A percentile compares a stretch with the other conserved stretches of the same genome.
phyloP scores from a whole-genome alignment of 2,329 filamentous ascomycete species.

The Fonsecaea multimorphosa region DNA sequence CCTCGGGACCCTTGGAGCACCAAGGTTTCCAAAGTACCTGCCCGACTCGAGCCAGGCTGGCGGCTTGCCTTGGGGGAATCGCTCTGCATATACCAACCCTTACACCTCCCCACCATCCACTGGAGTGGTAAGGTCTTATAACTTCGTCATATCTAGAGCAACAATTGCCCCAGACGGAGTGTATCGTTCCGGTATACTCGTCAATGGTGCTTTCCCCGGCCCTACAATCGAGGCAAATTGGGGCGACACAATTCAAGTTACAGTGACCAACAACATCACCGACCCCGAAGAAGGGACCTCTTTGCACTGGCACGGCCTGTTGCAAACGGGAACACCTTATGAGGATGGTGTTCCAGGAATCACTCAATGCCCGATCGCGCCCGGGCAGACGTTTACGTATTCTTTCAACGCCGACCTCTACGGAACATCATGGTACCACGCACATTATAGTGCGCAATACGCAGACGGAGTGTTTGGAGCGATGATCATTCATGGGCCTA shows the following conservation, averaged over 20 bases:
- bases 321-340: slow-evolving; percentile 47
- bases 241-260: slow-evolving; percentile 41
- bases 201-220: slow-evolving; percentile 71
- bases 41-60: slow-evolving; percentile 14
- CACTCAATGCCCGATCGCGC: slow-evolving; percentile 50
- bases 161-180: slow-evolving; percentile 27
- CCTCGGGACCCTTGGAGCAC: background rate
- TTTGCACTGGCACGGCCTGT: slow-evolving; percentile 52
- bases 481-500: slow-evolving; percentile 40
- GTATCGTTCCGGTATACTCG: slow-evolving; percentile 7
- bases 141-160: slow-evolving; percentile 24
- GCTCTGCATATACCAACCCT: slow-evolving; percentile 29
- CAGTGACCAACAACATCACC: slow-evolving; percentile 45
- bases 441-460: slow-evolving; percentile 43
- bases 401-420: slow-evolving; percentile 45
- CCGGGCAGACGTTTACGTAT: slow-evolving; percentile 49
- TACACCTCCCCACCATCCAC: slow-evolving; percentile 26
- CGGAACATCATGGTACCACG: slow-evolving; percentile 49
- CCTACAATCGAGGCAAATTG: slow-evolving; percentile 55
- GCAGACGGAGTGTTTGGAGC: slow-evolving; percentile 41
- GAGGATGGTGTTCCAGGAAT: slow-evolving; percentile 60
- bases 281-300: slow-evolving; percentile 44
- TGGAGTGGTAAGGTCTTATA: slow-evolving; percentile 25
- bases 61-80: slow-evolving; percentile 34
- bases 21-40: slow-evolving; percentile 5